phyloP scores from a whole-genome alignment of 2,329 filamentous ascomycete genomes.

The Curvularia eragrostidis region DNA sequence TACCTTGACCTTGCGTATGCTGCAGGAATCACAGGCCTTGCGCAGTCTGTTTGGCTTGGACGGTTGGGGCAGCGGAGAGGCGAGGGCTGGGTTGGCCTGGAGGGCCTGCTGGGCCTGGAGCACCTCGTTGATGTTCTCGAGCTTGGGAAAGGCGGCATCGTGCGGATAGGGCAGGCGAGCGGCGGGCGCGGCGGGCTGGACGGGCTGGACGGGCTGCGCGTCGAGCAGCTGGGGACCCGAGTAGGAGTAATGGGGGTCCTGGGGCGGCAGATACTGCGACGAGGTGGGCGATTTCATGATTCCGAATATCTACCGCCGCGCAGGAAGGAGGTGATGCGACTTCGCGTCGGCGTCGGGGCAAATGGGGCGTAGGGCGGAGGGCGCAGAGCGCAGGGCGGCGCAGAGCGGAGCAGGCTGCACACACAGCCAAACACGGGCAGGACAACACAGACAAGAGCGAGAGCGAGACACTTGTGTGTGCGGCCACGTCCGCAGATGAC shows the following conservation, averaged over 20 bases:
- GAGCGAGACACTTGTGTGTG: no score
- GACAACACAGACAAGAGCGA: not conserved
- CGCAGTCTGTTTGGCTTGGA: slow-evolving; percentile 48
- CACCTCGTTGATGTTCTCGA: slow-evolving; percentile 48
- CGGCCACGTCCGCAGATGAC: not conserved
- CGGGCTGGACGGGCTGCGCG: slow-evolving; percentile 3
- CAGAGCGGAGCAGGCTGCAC: slow-evolving; percentile 6
- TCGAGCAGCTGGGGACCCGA: slow-evolving; percentile 17
- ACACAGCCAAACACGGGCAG: no score
- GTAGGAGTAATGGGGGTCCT: slow-evolving; percentile 45
- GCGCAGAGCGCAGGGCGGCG: slow-evolving; percentile 9
- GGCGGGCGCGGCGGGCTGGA: not conserved
- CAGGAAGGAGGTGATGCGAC: slow-evolving; percentile 17
- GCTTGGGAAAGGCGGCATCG: slow-evolving; percentile 41
- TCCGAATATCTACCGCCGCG: slow-evolving; percentile 26
- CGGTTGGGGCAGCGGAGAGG: slow-evolving; percentile 25
- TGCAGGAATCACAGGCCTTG: slow-evolving; percentile 53
- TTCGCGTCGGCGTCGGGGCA: slow-evolving; percentile 18
- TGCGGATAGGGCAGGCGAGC: slow-evolving; percentile 31
- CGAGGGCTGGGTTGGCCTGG: slow-evolving; percentile 45
- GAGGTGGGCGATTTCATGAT: slow-evolving; percentile 21
- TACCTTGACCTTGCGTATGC: slow-evolving; percentile 52
- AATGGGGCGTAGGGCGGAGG: not conserved
- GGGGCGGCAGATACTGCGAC: slow-evolving; percentile 29
- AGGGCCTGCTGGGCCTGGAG: slow-evolving; percentile 47